Evolutionary conservation across 1,139 yeast species (phyloP).

Genomic region (Fermentozyma sake): DNA sequence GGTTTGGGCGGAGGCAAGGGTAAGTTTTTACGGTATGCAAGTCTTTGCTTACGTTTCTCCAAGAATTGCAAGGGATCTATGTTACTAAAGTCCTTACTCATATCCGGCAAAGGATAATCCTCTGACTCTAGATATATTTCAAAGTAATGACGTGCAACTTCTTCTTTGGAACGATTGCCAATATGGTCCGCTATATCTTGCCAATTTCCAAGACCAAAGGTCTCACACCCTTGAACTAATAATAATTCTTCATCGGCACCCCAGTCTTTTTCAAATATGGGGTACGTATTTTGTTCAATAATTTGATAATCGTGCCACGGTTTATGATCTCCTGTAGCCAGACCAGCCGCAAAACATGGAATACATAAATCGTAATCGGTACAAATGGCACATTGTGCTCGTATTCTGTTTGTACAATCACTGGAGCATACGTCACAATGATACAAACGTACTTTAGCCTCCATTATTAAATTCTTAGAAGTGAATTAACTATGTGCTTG

Average conservation of each 20-base stretch:
- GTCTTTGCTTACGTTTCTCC: constrained; percentile 60
- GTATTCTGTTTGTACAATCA: constrained; percentile 87
- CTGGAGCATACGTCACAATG: constrained; percentile 96
- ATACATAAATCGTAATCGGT: constrained; percentile 93
- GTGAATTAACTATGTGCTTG: too few relatives aligned
- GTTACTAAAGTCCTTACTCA: constrained; percentile 60
- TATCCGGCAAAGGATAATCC: constrained; percentile 78
- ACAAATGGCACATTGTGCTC: constrained; percentile 89
- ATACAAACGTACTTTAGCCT: constrained; percentile 45
- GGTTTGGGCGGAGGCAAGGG: constrained; percentile 76
- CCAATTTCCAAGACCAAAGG: constrained; percentile 93
- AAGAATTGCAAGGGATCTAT: constrained; percentile 69
- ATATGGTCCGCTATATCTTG: constrained; percentile 93
- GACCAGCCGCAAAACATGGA: constrained; percentile 89
- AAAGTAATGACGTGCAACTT: constrained; percentile 79
- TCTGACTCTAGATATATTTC: constrained; percentile 63
- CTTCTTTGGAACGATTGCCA: constrained; percentile 89
- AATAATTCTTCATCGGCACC: constrained; percentile 96
- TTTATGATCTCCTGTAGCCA: constrained; percentile 75
- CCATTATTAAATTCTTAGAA: constrained; percentile 10
- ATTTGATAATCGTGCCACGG: constrained; percentile 93
- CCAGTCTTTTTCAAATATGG: constrained; percentile 88
- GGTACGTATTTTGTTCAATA: constrained; percentile 92
- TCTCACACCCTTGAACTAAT: constrained; percentile 87
- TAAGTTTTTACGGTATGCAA: constrained; percentile 59